A percentile compares a stretch with the other conserved stretches of the same genome.
These are phyloP conservation scores for Falciphora oryzae DNA, from an alignment of 2,329 filamentous ascomycete species.

Conservation along the genomic window DNA sequence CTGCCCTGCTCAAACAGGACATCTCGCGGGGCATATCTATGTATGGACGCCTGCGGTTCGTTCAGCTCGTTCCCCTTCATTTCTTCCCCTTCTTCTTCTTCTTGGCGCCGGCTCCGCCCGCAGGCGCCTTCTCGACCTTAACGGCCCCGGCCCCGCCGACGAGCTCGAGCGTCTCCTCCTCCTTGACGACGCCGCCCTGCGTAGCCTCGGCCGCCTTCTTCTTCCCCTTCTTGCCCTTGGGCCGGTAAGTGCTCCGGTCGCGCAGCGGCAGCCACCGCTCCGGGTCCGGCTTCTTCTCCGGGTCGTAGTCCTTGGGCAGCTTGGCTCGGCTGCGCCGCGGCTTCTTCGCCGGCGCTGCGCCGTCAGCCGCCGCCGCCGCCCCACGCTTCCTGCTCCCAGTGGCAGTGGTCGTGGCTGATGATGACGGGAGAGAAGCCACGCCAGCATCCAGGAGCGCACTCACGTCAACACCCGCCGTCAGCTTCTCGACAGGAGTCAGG, in stretches of 20 bases:
- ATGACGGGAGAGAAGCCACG: slow-evolving; percentile 43
- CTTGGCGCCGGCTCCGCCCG: slow-evolving; percentile 20
- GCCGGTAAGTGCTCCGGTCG: slow-evolving; percentile 81
- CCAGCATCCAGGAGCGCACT: slow-evolving; percentile 60
- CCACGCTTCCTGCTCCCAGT: slow-evolving; percentile 37
- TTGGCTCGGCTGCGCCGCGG: slow-evolving; percentile 52
- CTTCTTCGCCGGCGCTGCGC: slow-evolving; percentile 36
- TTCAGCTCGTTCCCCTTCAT: slow-evolving; percentile 22
- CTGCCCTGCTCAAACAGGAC: not conserved
- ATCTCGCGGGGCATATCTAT: not conserved
- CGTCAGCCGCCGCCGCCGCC: slow-evolving; percentile 28
- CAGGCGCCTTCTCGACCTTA: slow-evolving; percentile 55
- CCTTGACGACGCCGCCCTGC: slow-evolving; percentile 76
- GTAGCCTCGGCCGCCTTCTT: slow-evolving; percentile 66
- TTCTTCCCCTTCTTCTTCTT: slow-evolving; percentile 39
- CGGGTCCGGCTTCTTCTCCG: slow-evolving; percentile 74
- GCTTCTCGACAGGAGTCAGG: slow-evolving; percentile 56
- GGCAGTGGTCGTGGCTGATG: slow-evolving; percentile 26
- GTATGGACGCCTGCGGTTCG: not conserved
- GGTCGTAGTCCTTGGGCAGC: slow-evolving; percentile 68
- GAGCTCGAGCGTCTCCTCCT: slow-evolving; percentile 62
- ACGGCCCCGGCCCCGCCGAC: slow-evolving; percentile 58
- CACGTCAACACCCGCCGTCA: slow-evolving; percentile 57
- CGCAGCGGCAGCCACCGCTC: slow-evolving; percentile 91
- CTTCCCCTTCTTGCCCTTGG: slow-evolving; percentile 89